Evolutionary conservation across 306 rosid species (phyloP).

Genomic region (Cicer cuneatum): DNA sequence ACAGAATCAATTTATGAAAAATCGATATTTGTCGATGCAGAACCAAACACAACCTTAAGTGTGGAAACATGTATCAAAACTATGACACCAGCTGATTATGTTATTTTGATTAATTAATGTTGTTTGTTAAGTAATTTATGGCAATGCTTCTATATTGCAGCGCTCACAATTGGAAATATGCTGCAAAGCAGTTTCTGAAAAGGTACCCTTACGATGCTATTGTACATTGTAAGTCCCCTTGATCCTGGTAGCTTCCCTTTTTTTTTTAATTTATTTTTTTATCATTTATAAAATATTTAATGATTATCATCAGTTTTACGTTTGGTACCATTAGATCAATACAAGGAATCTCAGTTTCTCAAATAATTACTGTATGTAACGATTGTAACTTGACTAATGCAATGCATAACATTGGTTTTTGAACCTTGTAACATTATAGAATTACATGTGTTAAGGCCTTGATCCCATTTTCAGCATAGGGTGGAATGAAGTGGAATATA

Average conservation of each 20-base stretch:
- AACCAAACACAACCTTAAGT: no score
- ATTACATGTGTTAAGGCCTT: not conserved
- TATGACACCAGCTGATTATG: not conserved
- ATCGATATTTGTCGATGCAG: no score
- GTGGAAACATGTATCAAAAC: no score
- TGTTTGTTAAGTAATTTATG: conserved; percentile 18
- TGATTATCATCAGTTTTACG: not conserved
- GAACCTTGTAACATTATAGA: not conserved
- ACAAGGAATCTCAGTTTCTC: not conserved
- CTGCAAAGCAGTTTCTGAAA: conserved; percentile 69
- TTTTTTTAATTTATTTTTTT: not conserved
- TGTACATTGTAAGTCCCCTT: conserved; percentile 74
- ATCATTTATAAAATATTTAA: conserved; percentile 4
- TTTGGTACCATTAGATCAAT: conserved; percentile 2
- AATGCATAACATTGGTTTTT: conserved; percentile 3
- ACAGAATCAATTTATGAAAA: no score
- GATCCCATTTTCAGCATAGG: not conserved
- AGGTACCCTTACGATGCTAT: conserved; percentile 66
- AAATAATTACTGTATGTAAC: not conserved
- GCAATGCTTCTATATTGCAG: conserved; percentile 47
- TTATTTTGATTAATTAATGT: conserved; percentile 8
- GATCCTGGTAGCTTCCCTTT: not conserved
- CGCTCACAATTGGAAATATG: conserved; percentile 81
- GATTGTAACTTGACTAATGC: not conserved
- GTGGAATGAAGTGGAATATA: no score